Percentiles rank a stretch among this genome's conserved stretches.
Evolutionary conservation across 441 rosid genomes (phyloP).

Genomic region (Erodium chrysanthum): DNA sequence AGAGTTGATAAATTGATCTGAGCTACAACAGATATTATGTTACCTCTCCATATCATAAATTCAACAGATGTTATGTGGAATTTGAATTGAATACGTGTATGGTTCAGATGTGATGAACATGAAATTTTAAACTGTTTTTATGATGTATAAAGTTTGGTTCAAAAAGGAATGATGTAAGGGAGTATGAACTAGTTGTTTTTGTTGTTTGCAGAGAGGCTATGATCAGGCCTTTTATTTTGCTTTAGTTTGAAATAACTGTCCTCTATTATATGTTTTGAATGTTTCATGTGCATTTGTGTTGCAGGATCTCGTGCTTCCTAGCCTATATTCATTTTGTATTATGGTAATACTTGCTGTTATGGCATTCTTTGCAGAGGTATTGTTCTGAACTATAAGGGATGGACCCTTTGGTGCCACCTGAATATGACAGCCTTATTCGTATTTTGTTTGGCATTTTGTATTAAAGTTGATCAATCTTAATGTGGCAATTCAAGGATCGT

Average conservation of each 20-base stretch:
- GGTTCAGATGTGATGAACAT: not conserved
- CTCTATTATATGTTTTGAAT: not conserved
- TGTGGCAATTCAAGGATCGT: not conserved
- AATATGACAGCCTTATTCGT: not conserved
- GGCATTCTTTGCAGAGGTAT: conserved; percentile 74
- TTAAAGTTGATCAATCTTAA: not conserved
- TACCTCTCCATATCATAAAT: too few species aligned
- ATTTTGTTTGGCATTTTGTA: not conserved
- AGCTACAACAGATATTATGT: too few species aligned
- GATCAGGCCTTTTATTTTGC: not conserved
- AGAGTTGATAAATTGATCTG: too few species aligned
- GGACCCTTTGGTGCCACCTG: not conserved
- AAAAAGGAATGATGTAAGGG: not conserved
- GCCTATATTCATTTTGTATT: conserved; percentile 35
- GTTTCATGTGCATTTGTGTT: conserved; percentile 13
- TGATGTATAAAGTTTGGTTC: not conserved
- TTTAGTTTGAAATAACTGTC: not conserved
- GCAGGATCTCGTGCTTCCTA: conserved; percentile 69
- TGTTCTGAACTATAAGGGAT: not conserved
- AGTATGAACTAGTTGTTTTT: not conserved
- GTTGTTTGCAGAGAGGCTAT: not conserved
- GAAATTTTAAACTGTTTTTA: not conserved
- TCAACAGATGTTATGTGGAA: not conserved
- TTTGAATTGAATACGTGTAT: not conserved
- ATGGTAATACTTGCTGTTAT: conserved; percentile 50